Evolutionary conservation across 2,329 filamentous ascomycete genomes (phyloP).

Genomic region (Venturia asperata): DNA sequence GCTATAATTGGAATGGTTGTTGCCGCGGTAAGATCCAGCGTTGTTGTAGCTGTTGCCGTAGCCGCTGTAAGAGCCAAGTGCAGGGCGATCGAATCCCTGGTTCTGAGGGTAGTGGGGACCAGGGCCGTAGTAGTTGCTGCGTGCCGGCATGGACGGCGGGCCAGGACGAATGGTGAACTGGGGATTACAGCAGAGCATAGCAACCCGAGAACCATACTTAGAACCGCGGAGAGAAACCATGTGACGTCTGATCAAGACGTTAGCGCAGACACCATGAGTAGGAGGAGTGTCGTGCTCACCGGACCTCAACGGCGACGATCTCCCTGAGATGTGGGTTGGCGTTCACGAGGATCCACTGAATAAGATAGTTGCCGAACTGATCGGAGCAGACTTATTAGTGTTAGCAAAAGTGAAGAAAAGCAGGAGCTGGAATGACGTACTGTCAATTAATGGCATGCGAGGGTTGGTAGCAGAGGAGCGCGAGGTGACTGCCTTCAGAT

Average conservation of each 20-base stretch:
- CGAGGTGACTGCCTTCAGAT: slow-evolving; percentile 89
- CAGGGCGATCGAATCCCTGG: slow-evolving; percentile 4
- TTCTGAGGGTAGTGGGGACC: neutral
- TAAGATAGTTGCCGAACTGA: slow-evolving; percentile 96
- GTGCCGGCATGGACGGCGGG: slow-evolving; percentile 51
- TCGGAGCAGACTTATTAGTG: slow-evolving; percentile 69
- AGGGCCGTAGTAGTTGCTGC: slow-evolving; percentile 1
- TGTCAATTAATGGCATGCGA: slow-evolving; percentile 94
- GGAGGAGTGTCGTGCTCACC: slow-evolving; percentile 35
- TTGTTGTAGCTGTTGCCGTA: slow-evolving; percentile 8
- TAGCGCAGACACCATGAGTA: neutral
- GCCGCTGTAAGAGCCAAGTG: neutral
- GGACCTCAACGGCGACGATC: slow-evolving; percentile 85
- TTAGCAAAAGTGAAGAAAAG: slow-evolving; percentile 15
- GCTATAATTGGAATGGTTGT: neutral
- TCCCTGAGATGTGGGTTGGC: slow-evolving; percentile 83
- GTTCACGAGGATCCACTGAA: slow-evolving; percentile 94
- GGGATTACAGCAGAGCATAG: slow-evolving; percentile 97
- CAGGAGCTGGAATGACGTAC: slow-evolving; percentile 36
- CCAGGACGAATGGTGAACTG: slow-evolving; percentile 83
- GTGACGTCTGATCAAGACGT: slow-evolving; percentile 58
- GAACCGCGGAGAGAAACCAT: slow-evolving; percentile 98
- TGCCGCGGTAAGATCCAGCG: neutral
- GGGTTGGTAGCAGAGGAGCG: slow-evolving; percentile 66
- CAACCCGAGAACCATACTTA: slow-evolving; percentile 96